phyloP scores from a whole-genome alignment of 2,329 filamentous ascomycete genomes.

The Ophiocordyceps australis region DNA sequence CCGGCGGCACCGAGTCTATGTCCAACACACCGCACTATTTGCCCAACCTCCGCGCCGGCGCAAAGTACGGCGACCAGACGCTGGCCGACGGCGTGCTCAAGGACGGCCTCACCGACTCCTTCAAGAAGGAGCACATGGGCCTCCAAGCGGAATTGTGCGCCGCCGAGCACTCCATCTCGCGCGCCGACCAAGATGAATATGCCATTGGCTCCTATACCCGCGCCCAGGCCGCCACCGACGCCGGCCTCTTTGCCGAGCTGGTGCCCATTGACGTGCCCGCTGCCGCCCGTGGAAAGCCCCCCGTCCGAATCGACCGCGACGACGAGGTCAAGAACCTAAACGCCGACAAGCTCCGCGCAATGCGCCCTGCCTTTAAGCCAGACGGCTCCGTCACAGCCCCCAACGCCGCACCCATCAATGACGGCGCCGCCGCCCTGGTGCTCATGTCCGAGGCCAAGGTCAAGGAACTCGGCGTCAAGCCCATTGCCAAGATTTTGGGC shows the following conservation, averaged over 20 bases:
- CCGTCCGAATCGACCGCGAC: slow-evolving; percentile 62
- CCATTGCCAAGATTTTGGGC: slow-evolving; percentile 88
- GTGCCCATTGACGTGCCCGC: slow-evolving; percentile 75
- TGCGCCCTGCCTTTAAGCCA: slow-evolving; percentile 69
- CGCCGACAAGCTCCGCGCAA: slow-evolving; percentile 62
- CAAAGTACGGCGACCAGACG: slow-evolving; percentile 84
- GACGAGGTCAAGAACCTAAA: slow-evolving; percentile 95
- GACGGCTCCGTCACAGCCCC: slow-evolving; percentile 87
- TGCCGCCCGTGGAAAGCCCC: slow-evolving; percentile 79
- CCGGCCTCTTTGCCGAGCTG: slow-evolving; percentile 78
- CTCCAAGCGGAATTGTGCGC: slow-evolving; percentile 85
- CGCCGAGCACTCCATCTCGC: slow-evolving; percentile 59
- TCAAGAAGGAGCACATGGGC: slow-evolving; percentile 95
- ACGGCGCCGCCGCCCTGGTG: slow-evolving; percentile 82
- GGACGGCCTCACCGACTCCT: slow-evolving; percentile 88
- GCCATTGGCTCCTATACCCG: slow-evolving; percentile 91
- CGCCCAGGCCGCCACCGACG: slow-evolving; percentile 70
- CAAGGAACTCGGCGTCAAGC: slow-evolving; percentile 79
- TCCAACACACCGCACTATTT: slow-evolving; percentile 96
- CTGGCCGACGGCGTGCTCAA: slow-evolving; percentile 84
- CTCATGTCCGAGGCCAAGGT: slow-evolving; percentile 89
- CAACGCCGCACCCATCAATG: slow-evolving; percentile 91
- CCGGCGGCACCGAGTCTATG: slow-evolving; percentile 95
- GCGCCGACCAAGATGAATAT: slow-evolving; percentile 86
- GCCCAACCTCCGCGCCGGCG: slow-evolving; percentile 65